A percentile compares a stretch with the other conserved stretches of the same genome.
These are phyloP conservation scores for Allium fistulosum DNA, from an alignment of 106 monocot species.

Conservation along the genomic window DNA sequence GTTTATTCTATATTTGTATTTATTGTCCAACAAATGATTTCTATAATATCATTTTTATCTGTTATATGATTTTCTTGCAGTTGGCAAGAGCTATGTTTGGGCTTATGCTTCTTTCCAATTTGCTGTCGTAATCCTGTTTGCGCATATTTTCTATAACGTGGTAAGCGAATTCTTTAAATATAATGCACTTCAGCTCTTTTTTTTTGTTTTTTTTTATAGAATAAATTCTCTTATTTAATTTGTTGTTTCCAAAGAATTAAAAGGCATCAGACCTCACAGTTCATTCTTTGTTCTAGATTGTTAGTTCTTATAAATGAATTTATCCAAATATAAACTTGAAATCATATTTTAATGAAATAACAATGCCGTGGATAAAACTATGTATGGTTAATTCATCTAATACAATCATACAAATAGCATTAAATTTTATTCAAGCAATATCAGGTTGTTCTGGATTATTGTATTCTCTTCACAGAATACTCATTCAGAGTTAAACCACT, in stretches of 20 bases:
- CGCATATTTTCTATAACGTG: constrained; percentile 86
- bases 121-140: constrained; percentile 94
- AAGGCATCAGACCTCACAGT: too few relatives aligned
- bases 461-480: too few relatives aligned
- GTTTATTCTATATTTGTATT: not conserved
- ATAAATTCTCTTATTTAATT: too few relatives aligned
- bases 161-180: constrained; percentile 27
- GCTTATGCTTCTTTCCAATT: constrained; percentile 97
- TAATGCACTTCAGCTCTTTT: not conserved
- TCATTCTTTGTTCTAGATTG: too few relatives aligned
- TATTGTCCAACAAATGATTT: not conserved
- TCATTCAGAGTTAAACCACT: too few relatives aligned
- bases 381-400: too few relatives aligned
- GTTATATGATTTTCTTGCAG: constrained; percentile 24
- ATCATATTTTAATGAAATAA: too few relatives aligned
- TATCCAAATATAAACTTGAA: too few relatives aligned
- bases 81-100: constrained; percentile 78
- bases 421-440: not conserved
- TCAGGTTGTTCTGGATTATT: not conserved
- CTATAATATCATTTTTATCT: not conserved
- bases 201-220: not conserved
- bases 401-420: not conserved
- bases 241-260: too few relatives aligned
- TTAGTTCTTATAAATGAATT: too few relatives aligned
- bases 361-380: too few relatives aligned